These are phyloP conservation scores for Trichoderma sp. DNA, from an alignment of 2,329 filamentous ascomycete genomes.

Conservation along the genomic window DNA sequence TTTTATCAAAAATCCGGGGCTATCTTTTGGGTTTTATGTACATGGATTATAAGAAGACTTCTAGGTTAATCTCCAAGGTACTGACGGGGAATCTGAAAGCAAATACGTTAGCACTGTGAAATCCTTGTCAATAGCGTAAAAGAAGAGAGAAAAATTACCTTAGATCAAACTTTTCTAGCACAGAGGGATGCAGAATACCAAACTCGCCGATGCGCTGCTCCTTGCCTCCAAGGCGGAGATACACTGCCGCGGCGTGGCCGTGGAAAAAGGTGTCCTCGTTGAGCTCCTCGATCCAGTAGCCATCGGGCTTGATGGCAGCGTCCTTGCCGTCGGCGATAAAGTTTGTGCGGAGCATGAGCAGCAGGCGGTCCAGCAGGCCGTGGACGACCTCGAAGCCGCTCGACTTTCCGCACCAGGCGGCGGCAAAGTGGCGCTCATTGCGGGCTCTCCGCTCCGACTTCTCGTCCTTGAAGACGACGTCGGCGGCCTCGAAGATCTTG, in stretches of 20 bases:
- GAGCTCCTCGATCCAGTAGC: slow-evolving; percentile 94
- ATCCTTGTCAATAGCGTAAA: not conserved
- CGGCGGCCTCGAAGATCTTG: slow-evolving; percentile 88
- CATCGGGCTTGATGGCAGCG: slow-evolving; percentile 61
- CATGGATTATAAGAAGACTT: slow-evolving; percentile 74
- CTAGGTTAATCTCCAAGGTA: slow-evolving; percentile 91
- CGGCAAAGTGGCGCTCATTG: slow-evolving; percentile 96
- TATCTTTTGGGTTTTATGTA: not conserved
- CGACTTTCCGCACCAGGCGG: slow-evolving; percentile 91
- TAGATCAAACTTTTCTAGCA: slow-evolving; percentile 91
- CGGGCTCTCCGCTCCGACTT: slow-evolving; percentile 80
- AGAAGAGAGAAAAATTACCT: slow-evolving; percentile 55
- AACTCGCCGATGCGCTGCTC: slow-evolving; percentile 82
- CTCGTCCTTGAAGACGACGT: slow-evolving; percentile 89
- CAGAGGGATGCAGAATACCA: slow-evolving; percentile 89
- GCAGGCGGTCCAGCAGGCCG: slow-evolving; percentile 86
- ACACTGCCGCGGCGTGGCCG: slow-evolving; percentile 85
- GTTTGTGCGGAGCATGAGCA: slow-evolving; percentile 85
- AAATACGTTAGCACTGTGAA: not conserved
- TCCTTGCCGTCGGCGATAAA: slow-evolving; percentile 74
- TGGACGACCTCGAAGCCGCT: slow-evolving; percentile 96
- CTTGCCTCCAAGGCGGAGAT: slow-evolving; percentile 74
- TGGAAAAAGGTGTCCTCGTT: slow-evolving; percentile 90
- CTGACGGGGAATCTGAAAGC: slow-evolving; percentile 78
- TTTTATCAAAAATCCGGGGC: not conserved